Evolutionary conservation across 1,139 yeast genomes (phyloP).

Genomic region (Sugiyamaella novakii): DNA sequence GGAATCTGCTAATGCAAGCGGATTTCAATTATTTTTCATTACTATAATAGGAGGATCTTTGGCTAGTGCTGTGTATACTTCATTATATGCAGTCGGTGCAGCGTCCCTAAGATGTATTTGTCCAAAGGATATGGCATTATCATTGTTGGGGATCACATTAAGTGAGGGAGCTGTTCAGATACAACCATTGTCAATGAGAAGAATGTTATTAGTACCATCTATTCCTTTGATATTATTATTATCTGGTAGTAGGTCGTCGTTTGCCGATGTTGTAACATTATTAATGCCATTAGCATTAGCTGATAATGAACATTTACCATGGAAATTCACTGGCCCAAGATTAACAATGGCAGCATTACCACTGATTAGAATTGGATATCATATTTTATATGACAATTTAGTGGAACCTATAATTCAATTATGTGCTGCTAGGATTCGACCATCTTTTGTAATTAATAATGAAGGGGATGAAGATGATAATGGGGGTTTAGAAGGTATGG

Average conservation of each 20-base stretch:
- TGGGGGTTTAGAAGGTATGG: slow-evolving; percentile 3
- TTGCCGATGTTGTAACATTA: slow-evolving; percentile 27
- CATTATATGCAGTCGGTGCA: slow-evolving; percentile 41
- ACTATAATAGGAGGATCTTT: slow-evolving; percentile 36
- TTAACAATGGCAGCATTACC: slow-evolving; percentile 33
- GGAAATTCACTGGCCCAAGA: slow-evolving; percentile 34
- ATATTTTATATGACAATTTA: slow-evolving; percentile 29
- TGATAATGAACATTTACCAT: slow-evolving; percentile 29
- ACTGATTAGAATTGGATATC: slow-evolving; percentile 31
- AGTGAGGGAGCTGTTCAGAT: slow-evolving; percentile 28
- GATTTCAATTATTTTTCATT: slow-evolving; percentile 35
- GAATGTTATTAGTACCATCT: slow-evolving; percentile 33
- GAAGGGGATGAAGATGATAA: not conserved
- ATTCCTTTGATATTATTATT: slow-evolving; percentile 34
- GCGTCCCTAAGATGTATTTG: slow-evolving; percentile 43
- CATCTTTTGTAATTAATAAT: slow-evolving; percentile 20
- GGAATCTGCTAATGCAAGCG: slow-evolving; percentile 30
- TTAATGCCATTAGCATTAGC: slow-evolving; percentile 33
- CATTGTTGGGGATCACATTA: slow-evolving; percentile 33
- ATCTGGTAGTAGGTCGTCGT: slow-evolving; percentile 28
- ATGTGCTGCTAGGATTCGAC: slow-evolving; percentile 32
- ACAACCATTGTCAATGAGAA: slow-evolving; percentile 30
- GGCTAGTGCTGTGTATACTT: slow-evolving; percentile 33
- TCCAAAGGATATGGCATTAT: slow-evolving; percentile 38
- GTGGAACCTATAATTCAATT: slow-evolving; percentile 35